These are phyloP conservation scores for Suillus sp. DNA, from an alignment of 768 basidiomycete genomes.

Conservation along the genomic window DNA sequence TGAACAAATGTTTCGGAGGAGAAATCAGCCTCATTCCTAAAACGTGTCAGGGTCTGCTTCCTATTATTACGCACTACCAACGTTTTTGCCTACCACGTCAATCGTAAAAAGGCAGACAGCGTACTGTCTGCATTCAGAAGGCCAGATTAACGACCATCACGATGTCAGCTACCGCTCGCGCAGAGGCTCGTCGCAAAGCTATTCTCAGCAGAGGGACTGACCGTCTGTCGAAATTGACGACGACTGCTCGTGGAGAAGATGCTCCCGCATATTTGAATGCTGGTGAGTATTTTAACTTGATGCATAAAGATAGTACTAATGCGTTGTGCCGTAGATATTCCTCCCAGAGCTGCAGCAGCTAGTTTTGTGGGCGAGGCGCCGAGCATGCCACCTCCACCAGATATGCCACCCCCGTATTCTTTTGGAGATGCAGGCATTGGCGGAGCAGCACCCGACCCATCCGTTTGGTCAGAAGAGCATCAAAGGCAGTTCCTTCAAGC, in stretches of 20 bases:
- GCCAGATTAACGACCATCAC: slow-evolving; percentile 20
- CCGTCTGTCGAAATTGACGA: slow-evolving; percentile 78
- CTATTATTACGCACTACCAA: slow-evolving; percentile 10
- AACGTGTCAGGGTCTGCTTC: slow-evolving; percentile 10
- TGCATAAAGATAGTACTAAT: neutral
- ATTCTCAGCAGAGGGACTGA: slow-evolving; percentile 72
- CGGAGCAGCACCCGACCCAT: slow-evolving; percentile 46
- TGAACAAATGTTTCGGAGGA: slow-evolving; percentile 11
- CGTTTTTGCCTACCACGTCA: slow-evolving; percentile 7
- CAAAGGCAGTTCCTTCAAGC: slow-evolving; percentile 70
- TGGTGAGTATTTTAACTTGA: slow-evolving; percentile 33
- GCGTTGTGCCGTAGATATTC: slow-evolving; percentile 13
- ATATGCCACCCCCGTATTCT: slow-evolving; percentile 28
- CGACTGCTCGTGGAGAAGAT: slow-evolving; percentile 72
- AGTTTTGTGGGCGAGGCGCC: slow-evolving; percentile 41
- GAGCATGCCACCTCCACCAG: slow-evolving; percentile 31
- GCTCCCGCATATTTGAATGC: slow-evolving; percentile 55
- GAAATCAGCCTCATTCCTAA: slow-evolving; percentile 8
- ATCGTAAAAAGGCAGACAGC: slow-evolving; percentile 8
- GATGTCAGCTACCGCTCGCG: slow-evolving; percentile 61
- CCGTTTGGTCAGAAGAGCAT: slow-evolving; percentile 68
- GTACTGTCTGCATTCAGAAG: neutral
- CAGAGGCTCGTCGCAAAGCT: slow-evolving; percentile 77
- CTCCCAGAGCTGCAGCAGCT: slow-evolving; percentile 22
- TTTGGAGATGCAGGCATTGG: slow-evolving; percentile 24